A percentile compares a stretch with the other conserved stretches of the same genome.
Conservation (phyloP, 306 rosid genomes). For the Rosa multiflora region DNA sequence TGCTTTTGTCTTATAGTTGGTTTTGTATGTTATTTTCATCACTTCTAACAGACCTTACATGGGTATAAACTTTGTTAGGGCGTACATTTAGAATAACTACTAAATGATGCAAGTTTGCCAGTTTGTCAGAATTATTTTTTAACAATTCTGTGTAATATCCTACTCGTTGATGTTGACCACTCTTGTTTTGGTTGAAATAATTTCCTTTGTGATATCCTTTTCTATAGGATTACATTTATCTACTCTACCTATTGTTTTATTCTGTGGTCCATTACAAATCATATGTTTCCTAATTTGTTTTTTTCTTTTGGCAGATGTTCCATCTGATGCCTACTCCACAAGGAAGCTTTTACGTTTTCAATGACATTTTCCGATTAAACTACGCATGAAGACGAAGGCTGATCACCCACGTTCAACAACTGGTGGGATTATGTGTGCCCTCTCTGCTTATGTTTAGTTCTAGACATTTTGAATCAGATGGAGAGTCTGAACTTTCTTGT, state of each 20-base stretch:
- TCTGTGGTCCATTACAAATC: background rate
- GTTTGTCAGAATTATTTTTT: background rate
- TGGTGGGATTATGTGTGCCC: conserved; percentile 21
- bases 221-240: too few species aligned
- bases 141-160: background rate
- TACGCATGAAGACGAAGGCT: conserved; percentile 60
- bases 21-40: background rate
- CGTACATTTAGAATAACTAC: background rate
- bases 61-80: background rate
- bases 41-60: background rate
- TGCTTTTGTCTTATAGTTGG: background rate
- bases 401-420: conserved; percentile 10
- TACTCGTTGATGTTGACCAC: background rate
- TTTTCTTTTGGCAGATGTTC: conserved; percentile 73
- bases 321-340: conserved; percentile 93
- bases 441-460: conserved; percentile 32
- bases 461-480: conserved; percentile 32
- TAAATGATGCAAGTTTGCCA: background rate
- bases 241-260: background rate
- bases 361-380: conserved; percentile 93
- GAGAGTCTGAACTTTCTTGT: conserved; percentile 29
- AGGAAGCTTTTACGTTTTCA: conserved; percentile 84
- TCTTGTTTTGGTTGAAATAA: background rate
- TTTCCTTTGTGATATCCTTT: background rate
- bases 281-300: background rate